Evolutionary conservation across 2,329 filamentous ascomycete genomes (phyloP).

Genomic region (Myriosclerotinia curreyana): DNA sequence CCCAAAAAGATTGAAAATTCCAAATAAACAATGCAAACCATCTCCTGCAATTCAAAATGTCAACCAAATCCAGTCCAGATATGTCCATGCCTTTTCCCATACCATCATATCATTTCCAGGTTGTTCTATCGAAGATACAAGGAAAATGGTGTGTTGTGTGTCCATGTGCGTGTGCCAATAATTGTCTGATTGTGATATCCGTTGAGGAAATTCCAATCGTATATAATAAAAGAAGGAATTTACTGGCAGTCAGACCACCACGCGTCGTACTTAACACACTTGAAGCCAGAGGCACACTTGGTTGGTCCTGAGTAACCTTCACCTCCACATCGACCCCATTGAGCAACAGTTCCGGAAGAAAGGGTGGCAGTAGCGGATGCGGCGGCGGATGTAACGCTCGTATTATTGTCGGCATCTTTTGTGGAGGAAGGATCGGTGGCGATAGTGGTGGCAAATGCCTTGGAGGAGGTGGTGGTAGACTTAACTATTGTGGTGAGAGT

Average conservation of each 20-base stretch:
- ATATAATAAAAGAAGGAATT: not conserved
- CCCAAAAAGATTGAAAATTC: not conserved
- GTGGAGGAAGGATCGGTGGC: not conserved
- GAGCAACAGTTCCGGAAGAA: slow-evolving; percentile 8
- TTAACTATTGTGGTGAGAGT: slow-evolving; percentile 14
- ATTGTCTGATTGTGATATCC: not conserved
- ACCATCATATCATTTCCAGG: slow-evolving; percentile 1
- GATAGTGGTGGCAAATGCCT: not conserved
- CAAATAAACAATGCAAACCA: slow-evolving; percentile 1
- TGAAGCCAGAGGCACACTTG: slow-evolving; percentile 23
- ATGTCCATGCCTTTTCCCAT: not conserved
- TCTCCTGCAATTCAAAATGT: not conserved
- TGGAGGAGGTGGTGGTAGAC: not conserved
- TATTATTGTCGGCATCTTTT: not conserved
- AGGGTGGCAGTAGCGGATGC: slow-evolving; percentile 13
- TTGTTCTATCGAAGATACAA: not conserved
- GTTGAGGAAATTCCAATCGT: not conserved
- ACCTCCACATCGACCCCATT: slow-evolving; percentile 33
- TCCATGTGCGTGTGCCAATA: not conserved
- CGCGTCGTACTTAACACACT: slow-evolving; percentile 28
- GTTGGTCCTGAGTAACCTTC: slow-evolving; percentile 27
- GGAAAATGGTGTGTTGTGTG: not conserved
- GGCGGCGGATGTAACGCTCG: not conserved
- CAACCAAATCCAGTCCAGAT: not conserved
- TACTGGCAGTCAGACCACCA: slow-evolving; percentile 23